Evolutionary conservation across 768 basidiomycete genomes (phyloP), one percentile per base, ranked within the genome.

Genomic region (Termitomyces titanicus): DNA sequence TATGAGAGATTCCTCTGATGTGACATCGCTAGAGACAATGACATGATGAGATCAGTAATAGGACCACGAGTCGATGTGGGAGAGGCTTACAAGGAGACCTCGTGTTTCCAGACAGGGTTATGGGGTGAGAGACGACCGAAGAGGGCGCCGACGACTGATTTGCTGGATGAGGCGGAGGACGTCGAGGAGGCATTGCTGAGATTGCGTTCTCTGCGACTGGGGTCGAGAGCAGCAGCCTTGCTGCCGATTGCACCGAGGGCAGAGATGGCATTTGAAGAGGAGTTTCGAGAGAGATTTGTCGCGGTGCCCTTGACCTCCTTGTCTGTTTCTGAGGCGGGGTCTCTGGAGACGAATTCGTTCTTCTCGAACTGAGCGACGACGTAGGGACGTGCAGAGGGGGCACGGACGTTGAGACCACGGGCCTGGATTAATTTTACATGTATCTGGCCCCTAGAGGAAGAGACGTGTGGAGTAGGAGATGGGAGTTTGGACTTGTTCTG

Each of bases 61-160:
- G n/a, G 17, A 18, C 18, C 38, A 43, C 33, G 51, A 47, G 34
- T 37, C 39, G 55, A 57, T 25, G 49, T n/a, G n/a, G n/a, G n/a
- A n/a, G 56, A 56, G 37, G 81, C 95, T 72, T 72, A 98, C 96
- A 99, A 99, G 42, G 92, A 87, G 33, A 98, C 97, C 70, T 98
- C 90, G 69, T 98, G 96, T 74, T 99, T 99, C 97, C 97, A 99
- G 20, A 95, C 87, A 11, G 97, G 96, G 75, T 94, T 98, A 66
- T 92, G 81, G 54, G 91, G 80, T 18, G 85, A 86, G 35, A 83
- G 70, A 48, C 84, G 78, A 56, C 82, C 80, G 63, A 91, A 87
- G 50, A 89, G 78, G 47, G 76, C 77, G 35, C 63, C 72, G 47
- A 70, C 55, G 37, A 62, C 47, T 2, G 66, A 60, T 61, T 70